Percentiles rank a stretch among this genome's conserved stretches.
Conservation (phyloP, 768 basidiomycete genomes). For the Amanita muscaria region DNA sequence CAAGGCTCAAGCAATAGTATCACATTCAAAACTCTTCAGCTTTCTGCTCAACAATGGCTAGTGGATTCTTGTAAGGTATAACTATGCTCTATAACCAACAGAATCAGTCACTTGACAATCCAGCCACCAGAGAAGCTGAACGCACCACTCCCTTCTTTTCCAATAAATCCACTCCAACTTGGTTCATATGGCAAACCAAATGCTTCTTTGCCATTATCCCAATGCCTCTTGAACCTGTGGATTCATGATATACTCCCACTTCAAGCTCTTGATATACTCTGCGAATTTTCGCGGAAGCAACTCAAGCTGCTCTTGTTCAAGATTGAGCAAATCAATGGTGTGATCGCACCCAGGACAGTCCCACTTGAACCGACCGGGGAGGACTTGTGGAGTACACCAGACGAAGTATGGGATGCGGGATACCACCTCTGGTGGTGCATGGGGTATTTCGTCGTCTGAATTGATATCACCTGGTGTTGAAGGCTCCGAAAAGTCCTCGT, state of each 20-base stretch:
- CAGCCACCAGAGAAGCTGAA: too few relatives aligned
- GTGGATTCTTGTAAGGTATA: too few relatives aligned
- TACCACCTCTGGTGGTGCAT: slow-evolving; percentile 14
- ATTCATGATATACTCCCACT: slow-evolving; percentile 32
- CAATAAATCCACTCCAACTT: background rate
- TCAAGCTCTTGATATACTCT: slow-evolving; percentile 19
- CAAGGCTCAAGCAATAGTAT: too few relatives aligned
- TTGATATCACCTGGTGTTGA: slow-evolving; percentile 38
- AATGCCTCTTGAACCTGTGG: slow-evolving; percentile 16
- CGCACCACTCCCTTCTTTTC: background rate
- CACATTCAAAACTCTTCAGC: too few relatives aligned
- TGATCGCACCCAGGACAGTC: slow-evolving; percentile 42
- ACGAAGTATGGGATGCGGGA: slow-evolving; percentile 29
- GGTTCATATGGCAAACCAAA: slow-evolving; percentile 13
- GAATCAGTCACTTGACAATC: too few relatives aligned
- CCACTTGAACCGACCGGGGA: slow-evolving; percentile 41
- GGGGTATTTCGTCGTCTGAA: slow-evolving; percentile 20
- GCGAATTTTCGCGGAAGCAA: slow-evolving; percentile 16
- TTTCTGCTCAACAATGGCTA: too few relatives aligned
- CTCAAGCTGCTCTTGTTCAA: slow-evolving; percentile 24
- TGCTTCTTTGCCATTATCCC: slow-evolving; percentile 21
- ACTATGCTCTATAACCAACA: too few relatives aligned
- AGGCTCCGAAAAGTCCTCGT: slow-evolving; percentile 49
- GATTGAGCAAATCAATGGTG: slow-evolving; percentile 36
- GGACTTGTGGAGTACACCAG: too few relatives aligned